Percentiles rank a stretch among this genome's conserved stretches.
These are phyloP conservation scores for Domatiomyces globalis DNA, from an alignment of 2,329 filamentous ascomycete genomes.

Conservation along the genomic window DNA sequence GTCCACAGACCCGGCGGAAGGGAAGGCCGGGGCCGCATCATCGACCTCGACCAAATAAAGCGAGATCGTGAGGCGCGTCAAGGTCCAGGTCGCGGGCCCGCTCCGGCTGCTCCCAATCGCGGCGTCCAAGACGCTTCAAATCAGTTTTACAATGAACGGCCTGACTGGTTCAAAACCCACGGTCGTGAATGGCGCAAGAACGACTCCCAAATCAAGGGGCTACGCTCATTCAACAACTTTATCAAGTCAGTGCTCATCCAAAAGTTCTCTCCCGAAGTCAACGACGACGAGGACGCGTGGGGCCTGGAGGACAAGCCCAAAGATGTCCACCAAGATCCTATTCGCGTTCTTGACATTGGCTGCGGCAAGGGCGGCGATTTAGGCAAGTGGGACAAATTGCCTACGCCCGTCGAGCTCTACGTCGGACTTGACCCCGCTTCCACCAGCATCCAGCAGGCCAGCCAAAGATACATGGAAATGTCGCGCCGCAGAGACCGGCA, in stretches of 20 bases:
- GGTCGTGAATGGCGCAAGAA: constrained; percentile 90
- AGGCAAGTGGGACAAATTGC: constrained; percentile 88
- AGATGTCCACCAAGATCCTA: constrained; percentile 34
- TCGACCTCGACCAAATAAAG: constrained; percentile 28
- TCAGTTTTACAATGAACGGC: constrained; percentile 91
- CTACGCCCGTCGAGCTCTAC: constrained; percentile 82
- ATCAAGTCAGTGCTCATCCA: constrained; percentile 95
- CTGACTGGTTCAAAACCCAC: constrained; percentile 77
- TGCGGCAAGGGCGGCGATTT: constrained; percentile 95
- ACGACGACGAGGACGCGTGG: constrained; percentile 35
- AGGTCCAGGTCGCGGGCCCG: background rate
- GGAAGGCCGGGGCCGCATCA: constrained; percentile 29
- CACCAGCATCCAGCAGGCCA: constrained; percentile 78
- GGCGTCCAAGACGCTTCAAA: constrained; percentile 74
- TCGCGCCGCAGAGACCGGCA: constrained; percentile 35
- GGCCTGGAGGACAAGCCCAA: constrained; percentile 24
- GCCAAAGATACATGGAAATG: constrained; percentile 69
- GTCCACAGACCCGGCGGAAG: constrained; percentile 34
- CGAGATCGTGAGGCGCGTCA: constrained; percentile 28
- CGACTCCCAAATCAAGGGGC: constrained; percentile 85
- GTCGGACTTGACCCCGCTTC: constrained; percentile 90
- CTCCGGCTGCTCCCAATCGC: constrained; percentile 26
- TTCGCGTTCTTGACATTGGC: constrained; percentile 82
- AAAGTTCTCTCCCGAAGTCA: constrained; percentile 76
- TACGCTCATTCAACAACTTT: constrained; percentile 97